Conservation (phyloP, 352 stramenopile genomes). For the Aphanomyces invadans region DNA sequence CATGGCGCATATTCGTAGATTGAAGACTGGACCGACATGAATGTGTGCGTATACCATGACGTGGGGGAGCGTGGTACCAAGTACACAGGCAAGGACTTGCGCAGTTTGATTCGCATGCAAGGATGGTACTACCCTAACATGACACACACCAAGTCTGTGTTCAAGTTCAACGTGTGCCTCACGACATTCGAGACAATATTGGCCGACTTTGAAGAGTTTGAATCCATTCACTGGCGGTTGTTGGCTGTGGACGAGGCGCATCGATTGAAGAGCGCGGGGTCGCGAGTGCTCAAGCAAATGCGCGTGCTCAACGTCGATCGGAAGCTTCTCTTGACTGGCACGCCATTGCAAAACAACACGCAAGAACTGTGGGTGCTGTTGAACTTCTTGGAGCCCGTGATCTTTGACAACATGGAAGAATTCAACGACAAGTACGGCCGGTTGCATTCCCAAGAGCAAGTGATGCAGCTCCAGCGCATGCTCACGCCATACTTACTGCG, state of each 20-base stretch:
- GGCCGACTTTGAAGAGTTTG: slow-evolving; percentile 77
- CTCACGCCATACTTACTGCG: slow-evolving; percentile 93
- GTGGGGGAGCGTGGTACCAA: slow-evolving; percentile 70
- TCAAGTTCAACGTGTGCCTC: slow-evolving; percentile 81
- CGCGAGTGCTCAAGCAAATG: slow-evolving; percentile 84
- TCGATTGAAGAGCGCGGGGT: slow-evolving; percentile 67
- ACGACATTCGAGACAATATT: slow-evolving; percentile 80
- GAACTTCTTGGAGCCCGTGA: slow-evolving; percentile 94
- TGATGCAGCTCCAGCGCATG: slow-evolving; percentile 90
- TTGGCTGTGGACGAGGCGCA: slow-evolving; percentile 81
- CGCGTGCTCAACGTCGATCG: slow-evolving; percentile 72
- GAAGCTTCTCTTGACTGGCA: slow-evolving; percentile 95
- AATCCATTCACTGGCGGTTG: slow-evolving; percentile 79
- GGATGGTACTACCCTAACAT: slow-evolving; percentile 85
- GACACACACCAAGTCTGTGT: slow-evolving; percentile 81
- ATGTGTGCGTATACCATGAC: slow-evolving; percentile 98
- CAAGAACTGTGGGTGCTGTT: slow-evolving; percentile 96
- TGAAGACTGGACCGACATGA: slow-evolving; percentile 95
- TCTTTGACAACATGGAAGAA: slow-evolving; percentile 79
- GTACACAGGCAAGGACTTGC: slow-evolving; percentile 83
- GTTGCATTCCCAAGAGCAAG: slow-evolving; percentile 89
- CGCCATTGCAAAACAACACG: slow-evolving; percentile 94
- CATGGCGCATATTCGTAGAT: too few species aligned
- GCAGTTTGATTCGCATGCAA: slow-evolving; percentile 72
- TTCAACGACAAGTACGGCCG: slow-evolving; percentile 92